Evolutionary conservation across 768 basidiomycete species (phyloP).

Genomic region (Leccinum variicolor): DNA sequence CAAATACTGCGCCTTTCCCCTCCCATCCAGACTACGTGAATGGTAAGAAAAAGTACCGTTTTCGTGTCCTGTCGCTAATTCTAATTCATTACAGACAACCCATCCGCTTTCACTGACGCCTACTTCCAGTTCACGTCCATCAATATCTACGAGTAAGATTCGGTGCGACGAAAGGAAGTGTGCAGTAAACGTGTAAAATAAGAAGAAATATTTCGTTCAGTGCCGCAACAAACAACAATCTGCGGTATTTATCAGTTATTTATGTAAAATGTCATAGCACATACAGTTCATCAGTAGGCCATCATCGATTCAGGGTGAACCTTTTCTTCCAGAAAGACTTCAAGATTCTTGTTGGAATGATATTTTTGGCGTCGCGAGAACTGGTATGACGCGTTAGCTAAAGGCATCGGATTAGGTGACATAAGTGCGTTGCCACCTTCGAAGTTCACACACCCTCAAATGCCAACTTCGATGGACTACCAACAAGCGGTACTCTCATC

Average conservation of each 20-base stretch:
- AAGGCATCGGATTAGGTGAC: too few species aligned
- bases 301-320: neutral
- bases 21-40: conserved; percentile 24
- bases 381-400: too few species aligned
- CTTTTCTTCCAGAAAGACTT: neutral
- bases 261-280: neutral
- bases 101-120: conserved; percentile 38
- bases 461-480: neutral
- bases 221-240: neutral
- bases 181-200: neutral
- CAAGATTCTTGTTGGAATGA: neutral
- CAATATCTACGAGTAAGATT: conserved; percentile 32
- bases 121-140: conserved; percentile 41
- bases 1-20: neutral
- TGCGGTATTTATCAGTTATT: neutral
- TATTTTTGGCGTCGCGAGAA: neutral
- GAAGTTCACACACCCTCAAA: neutral
- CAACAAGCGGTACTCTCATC: neutral
- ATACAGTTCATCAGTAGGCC: neutral
- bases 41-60: conserved; percentile 7
- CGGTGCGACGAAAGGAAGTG: neutral
- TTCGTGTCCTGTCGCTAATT: neutral
- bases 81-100: conserved; percentile 27
- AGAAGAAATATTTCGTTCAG: neutral
- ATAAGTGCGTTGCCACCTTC: neutral